A percentile compares a stretch with the other conserved stretches of the same genome.
These are phyloP conservation scores for Irpex sp. DNA, from an alignment of 1,284 basidiomycete species.

Conservation along the genomic window DNA sequence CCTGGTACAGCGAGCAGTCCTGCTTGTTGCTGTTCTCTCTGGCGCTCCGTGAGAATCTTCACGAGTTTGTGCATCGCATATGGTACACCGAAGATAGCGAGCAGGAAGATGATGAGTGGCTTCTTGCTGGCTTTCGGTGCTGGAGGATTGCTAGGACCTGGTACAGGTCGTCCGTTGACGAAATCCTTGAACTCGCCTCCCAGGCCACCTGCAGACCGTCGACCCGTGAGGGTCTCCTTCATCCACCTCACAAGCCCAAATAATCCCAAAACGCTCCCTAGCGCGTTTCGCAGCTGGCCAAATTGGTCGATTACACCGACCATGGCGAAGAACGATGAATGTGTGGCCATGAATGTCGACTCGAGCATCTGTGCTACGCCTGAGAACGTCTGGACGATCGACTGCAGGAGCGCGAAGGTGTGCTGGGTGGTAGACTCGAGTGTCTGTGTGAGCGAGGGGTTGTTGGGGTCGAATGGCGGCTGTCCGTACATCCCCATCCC, in stretches of 20 bases:
- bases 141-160: constrained; percentile 55
- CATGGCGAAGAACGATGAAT: constrained; percentile 99
- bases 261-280: constrained; percentile 93
- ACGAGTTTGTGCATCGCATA: constrained; percentile 95
- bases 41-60: constrained; percentile 78
- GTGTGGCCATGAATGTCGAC: constrained; percentile 98
- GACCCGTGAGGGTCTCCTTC: constrained; percentile 72
- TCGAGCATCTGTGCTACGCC: constrained; percentile 99
- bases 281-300: constrained; percentile 89
- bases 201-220: constrained; percentile 44
- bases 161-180: constrained; percentile 70
- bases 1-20: constrained; percentile 37
- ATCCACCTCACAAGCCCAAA: constrained; percentile 92
- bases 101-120: constrained; percentile 93
- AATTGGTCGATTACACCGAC: constrained; percentile 98
- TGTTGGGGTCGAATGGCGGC: constrained; percentile 58
- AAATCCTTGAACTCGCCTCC: constrained; percentile 77
- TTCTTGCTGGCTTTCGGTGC: constrained; percentile 82
- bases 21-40: constrained; percentile 50
- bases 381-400: constrained; percentile 95
- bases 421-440: constrained; percentile 92
- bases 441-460: constrained; percentile 84
- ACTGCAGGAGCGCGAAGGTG: constrained; percentile 94
- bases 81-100: constrained; percentile 95
- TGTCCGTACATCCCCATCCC: constrained; percentile 47